Percentiles rank a stretch among this genome's conserved stretches.
Conservation (phyloP, 1,284 basidiomycete species). For the Microbotryum scabiosae region DNA sequence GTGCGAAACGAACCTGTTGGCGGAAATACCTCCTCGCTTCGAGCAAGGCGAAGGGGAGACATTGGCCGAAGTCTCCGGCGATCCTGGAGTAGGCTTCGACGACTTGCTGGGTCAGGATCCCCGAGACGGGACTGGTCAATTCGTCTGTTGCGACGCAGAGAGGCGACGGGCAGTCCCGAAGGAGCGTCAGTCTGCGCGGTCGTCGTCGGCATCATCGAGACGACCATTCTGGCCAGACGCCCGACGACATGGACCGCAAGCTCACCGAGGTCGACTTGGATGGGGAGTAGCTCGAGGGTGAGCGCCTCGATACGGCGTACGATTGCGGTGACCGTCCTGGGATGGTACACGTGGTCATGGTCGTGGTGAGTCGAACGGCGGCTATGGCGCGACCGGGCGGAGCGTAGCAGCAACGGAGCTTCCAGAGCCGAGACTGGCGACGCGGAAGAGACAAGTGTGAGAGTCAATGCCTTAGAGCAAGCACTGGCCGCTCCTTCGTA, state of each 20-base stretch:
- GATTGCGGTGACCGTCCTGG: constrained; percentile 39
- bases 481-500: no score
- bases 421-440: not conserved
- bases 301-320: constrained; percentile 70
- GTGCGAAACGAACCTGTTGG: constrained; percentile 4
- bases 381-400: not conserved
- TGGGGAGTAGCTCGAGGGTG: constrained; percentile 65
- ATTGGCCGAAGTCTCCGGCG: constrained; percentile 59
- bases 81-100: constrained; percentile 41
- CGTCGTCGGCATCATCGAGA: constrained; percentile 39
- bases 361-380: not conserved
- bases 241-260: not conserved
- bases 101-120: constrained; percentile 39
- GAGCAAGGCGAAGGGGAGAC: constrained; percentile 46
- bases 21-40: constrained; percentile 29
- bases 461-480: no score
- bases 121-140: constrained; percentile 31
- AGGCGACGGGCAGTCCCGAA: constrained; percentile 44
- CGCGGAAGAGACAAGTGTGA: no score
- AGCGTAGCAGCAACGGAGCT: not conserved
- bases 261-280: constrained; percentile 58
- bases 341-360: constrained; percentile 11
- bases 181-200: constrained; percentile 57
- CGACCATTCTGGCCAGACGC: constrained; percentile 23
- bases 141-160: constrained; percentile 5